Base-by-base conservation (phyloP, 2,329 filamentous ascomycete species). In the Monilinia polystroma region DNA sequence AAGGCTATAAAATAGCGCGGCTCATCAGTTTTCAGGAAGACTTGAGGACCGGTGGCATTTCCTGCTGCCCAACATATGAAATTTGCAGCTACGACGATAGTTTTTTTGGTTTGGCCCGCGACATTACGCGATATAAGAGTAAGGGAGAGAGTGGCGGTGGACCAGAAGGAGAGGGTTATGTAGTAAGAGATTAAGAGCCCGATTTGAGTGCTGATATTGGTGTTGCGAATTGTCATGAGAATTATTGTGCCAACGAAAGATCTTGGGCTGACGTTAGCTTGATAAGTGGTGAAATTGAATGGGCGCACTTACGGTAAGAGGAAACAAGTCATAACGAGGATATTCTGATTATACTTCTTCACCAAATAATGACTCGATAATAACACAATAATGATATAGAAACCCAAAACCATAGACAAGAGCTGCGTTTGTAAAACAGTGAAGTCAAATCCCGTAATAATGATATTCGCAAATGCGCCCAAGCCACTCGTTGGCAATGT, bases 121-220 rank as follows among this genome's bases (percentile, higher is more conserved):
- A 86, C 76, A 73, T 85, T 85, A 67, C 81, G 81, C 4, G 82
- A 78, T 3, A 81, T 81, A 77, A 92, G 83, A 18, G 87, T 88
- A 72, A 92, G 82, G 10, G 84, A 81, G 16, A 91, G 79, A 1
- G 87, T 89, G 73, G 90, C 85, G 0, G 88, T 89, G 0, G 89
- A 87, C 89, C 89, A 92, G 83, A 93, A 93, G 6, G 87, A 91
- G 23, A 92, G 82, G 0, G 87, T 88, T 69, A 92, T 88, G 78
- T 92, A 93, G 81, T 92, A 93, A 73, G 83, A 85, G 73, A 92
- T 85, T 18, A 92, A 79, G 0, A 93, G 81, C 7, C 90, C 90
- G 38, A 88, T 82, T 76, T 89, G 84, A 49, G 85, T 87, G 11
- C 83, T 77, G 47, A 81, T 80, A 54, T 80, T 84, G 8, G 81